Evolutionary conservation across 2,329 filamentous ascomycete species (phyloP).

Genomic region (Colletotrichum viniferum): DNA sequence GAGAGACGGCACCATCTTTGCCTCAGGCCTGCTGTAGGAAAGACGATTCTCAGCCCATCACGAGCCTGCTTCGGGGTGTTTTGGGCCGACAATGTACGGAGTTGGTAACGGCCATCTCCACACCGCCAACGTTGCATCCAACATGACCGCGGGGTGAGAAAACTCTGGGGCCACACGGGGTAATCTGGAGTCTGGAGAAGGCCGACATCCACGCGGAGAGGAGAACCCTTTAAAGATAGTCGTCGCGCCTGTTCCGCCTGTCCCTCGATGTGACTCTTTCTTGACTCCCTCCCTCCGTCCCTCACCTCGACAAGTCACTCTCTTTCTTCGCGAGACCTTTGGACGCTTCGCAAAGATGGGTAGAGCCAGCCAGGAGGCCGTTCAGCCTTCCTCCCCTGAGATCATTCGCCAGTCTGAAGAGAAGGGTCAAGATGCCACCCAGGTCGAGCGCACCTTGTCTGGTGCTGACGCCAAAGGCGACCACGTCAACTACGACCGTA

Average conservation of each 20-base stretch:
- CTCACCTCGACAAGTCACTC: background rate
- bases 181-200: slow-evolving; percentile 5
- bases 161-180: slow-evolving; percentile 2
- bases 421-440: background rate
- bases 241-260: background rate
- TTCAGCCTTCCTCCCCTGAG: background rate
- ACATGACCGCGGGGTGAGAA: background rate
- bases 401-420: background rate
- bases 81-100: background rate
- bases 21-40: background rate
- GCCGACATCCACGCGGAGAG: background rate
- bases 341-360: background rate
- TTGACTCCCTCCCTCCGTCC: background rate
- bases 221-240: background rate
- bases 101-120: background rate
- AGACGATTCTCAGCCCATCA: background rate
- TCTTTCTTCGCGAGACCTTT: background rate
- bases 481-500: slow-evolving; percentile 26
- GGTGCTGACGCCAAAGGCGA: slow-evolving; percentile 7
- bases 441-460: slow-evolving; percentile 28
- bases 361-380: background rate
- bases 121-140: background rate
- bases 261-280: background rate
- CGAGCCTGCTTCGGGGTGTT: background rate
- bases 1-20: background rate